Evolutionary conservation across 2,329 filamentous ascomycete species (phyloP), one percentile per base, ranked within the genome.

Genomic region (Exophiala alcalophila): DNA sequence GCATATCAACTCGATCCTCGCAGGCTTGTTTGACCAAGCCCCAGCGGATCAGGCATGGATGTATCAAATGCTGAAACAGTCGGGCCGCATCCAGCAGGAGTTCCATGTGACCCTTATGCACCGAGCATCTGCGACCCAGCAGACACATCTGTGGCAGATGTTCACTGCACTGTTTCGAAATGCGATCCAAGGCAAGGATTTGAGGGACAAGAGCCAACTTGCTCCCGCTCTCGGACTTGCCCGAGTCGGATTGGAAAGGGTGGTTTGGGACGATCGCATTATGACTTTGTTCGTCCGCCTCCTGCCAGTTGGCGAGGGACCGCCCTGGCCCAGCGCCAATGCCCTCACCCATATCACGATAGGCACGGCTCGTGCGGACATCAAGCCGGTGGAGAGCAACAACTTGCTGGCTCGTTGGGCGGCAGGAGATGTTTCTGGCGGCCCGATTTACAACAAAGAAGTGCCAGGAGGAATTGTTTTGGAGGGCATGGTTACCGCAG

Each of bases 41-140:
- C 57, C 77, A 0, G 65, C 79, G 4, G 67, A 77, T 11, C 71
- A 69, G 21, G 69, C 78, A n/a, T 72, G 69, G 15, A 82, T 95
- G 59, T 98, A 86, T 69, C 78, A 76, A 56, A 78, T 86, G 44
- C 76, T 98, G 23, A 78, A 84, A 62, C 75, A 84, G 54, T 76
- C 74, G 2, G 76, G 83, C 14, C 85, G 92, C 40, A 68, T 97
- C 4, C 91, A 97, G 64, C 61, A 75, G n/a, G 75, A 81, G 27
- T 98, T 97, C 63, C 92, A 98, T 62, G 86, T 98, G 44, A 98
- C 92, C 0, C 76, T 98, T 26, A 88, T 96, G 63, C 92, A 98
- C 65, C 82, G 83, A 32, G 80, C 83, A 8, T 71, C 70, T 2
- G 69, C 78, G 7, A 71, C 72, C 27, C 67, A 82, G 20, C 65